Evolutionary conservation across 768 basidiomycete species (phyloP), one percentile per base, ranked within the genome.

Genomic region (Calocera cornea): DNA sequence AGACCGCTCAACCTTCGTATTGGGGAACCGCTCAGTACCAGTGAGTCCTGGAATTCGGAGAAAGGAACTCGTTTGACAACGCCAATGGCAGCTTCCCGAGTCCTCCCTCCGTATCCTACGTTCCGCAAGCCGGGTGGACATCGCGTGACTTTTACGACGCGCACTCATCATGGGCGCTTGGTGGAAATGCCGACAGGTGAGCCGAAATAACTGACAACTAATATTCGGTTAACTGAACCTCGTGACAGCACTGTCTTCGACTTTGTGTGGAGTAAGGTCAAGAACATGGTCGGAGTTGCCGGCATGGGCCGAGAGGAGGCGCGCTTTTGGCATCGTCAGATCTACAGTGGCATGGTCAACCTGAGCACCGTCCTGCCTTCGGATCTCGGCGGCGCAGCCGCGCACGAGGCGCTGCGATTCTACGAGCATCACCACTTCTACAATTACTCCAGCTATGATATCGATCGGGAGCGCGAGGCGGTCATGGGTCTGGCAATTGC

Each of bases 341-440:
- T 84, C 3, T 91, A 90, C 73, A 84, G 83, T 36, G 83, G 83
- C 63, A 69, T 83, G 22, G 71, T 82, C 41, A 83, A 84, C 67
- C 74, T 86, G 19, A 76, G 74, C 65, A 74, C 76, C 47, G 78
- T 89, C 76, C 74, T 79, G 5, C 85, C 88, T 0, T 72, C 76
- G 19, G 87, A 89, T 67, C 81, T 91, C 19, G 89, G 89, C 0
- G 83, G 86, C 70, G 89, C 89, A 2, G 88, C 88, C 11, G 88
- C 87, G 1, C 90, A 88, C 73, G 88, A 90, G 74, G 87, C 88
- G 0, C 86, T 86, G 74, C 81, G 87, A 17, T 81, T 82, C 31
- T 87, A 86, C 84, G 83, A 83, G 84, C 70, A 83, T 85, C 70
- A 81, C 75, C 49, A 78, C 76, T 5, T 70, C 47, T 71, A 83